A percentile compares a stretch with the other conserved stretches of the same genome.
phyloP scores from a whole-genome alignment of 129 eudicot species.

The Tagetes erecta region DNA sequence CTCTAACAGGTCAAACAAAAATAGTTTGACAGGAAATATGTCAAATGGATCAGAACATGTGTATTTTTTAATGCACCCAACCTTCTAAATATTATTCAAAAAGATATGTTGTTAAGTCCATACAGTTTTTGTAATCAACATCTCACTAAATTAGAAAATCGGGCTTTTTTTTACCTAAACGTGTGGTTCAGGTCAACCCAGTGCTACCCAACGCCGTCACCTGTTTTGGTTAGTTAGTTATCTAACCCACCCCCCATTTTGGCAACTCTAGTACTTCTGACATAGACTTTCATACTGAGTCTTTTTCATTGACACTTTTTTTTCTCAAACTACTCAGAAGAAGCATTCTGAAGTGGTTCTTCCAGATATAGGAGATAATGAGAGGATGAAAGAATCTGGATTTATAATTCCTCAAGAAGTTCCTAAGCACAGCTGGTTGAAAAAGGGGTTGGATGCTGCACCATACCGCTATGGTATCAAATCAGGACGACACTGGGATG shows the following conservation, averaged over 20 bases:
- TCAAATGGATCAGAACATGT: background rate
- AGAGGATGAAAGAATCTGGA: constrained; percentile 92
- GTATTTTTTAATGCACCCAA: background rate
- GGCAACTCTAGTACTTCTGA: background rate
- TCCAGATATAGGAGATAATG: constrained; percentile 69
- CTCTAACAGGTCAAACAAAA: background rate
- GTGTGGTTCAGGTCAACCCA: background rate
- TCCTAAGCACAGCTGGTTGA: constrained; percentile 92
- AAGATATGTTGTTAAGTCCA: background rate
- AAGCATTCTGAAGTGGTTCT: constrained; percentile 56
- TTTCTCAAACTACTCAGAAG: constrained; percentile 45
- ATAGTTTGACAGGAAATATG: background rate
- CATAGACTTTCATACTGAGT: background rate
- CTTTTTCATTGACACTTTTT: constrained; percentile 9
- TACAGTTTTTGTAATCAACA: background rate
- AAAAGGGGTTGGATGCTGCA: constrained; percentile 76
- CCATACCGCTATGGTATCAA: constrained; percentile 83
- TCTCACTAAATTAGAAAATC: background rate
- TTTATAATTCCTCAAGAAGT: constrained; percentile 85
- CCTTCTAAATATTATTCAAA: background rate
- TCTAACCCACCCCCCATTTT: background rate
- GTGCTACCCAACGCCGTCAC: background rate
- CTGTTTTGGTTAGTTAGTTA: background rate
- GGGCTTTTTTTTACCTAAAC: background rate
- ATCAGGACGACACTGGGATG: constrained; percentile 99